A percentile compares a stretch with the other conserved stretches of the same genome.
Evolutionary conservation across 495 filamentous ascomycete species (phyloP).

Genomic region (Aspergillus affinis): DNA sequence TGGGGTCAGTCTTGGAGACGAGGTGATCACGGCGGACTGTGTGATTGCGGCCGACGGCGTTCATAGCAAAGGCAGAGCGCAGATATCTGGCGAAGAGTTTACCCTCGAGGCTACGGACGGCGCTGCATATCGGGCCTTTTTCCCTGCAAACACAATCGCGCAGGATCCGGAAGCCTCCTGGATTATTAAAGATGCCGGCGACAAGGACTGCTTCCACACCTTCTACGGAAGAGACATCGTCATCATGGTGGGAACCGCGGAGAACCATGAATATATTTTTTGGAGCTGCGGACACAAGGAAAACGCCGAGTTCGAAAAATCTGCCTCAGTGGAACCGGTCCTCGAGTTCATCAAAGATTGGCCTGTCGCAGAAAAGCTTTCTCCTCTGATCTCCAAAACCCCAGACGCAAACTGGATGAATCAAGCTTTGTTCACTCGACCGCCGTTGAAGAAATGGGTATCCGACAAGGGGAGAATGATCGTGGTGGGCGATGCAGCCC

Average conservation of each 20-base stretch:
- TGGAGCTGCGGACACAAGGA: constrained; percentile 4
- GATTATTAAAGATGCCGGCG: neutral
- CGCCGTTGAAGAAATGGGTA: neutral
- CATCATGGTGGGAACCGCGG: constrained; percentile 2
- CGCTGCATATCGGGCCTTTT: neutral
- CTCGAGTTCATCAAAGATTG: constrained; percentile 2
- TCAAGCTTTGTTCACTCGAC: neutral
- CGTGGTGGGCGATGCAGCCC: constrained; percentile 55
- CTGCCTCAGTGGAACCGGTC: neutral
- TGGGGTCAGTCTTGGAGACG: neutral
- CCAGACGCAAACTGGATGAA: neutral
- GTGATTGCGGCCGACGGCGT: constrained; percentile 4
- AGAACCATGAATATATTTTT: neutral
- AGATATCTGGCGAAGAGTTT: neutral
- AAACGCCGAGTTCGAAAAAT: neutral
- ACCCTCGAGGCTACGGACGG: neutral
- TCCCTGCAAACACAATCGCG: neutral
- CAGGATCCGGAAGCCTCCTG: neutral
- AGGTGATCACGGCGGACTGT: neutral
- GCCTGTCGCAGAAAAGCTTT: neutral
- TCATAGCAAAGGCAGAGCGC: constrained; percentile 3
- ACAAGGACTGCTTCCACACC: neutral
- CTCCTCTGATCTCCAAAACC: neutral
- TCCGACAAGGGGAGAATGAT: constrained; percentile 45
- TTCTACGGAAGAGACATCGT: neutral